Evolutionary conservation across 192 early-diverging fungal genomes (phyloP).

Genomic region (Entrophospora sp.): DNA sequence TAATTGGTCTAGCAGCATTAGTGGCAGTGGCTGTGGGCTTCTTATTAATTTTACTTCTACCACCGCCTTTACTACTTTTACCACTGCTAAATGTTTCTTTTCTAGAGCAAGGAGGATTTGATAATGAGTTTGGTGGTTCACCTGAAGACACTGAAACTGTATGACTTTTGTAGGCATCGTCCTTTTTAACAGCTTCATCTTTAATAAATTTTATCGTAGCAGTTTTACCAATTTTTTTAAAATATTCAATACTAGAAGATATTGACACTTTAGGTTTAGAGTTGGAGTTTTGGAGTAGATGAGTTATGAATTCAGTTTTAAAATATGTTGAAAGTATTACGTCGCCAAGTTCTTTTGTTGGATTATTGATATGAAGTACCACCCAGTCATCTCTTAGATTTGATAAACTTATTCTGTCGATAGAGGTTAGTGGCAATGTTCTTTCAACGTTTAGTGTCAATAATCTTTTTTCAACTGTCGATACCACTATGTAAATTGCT

Average conservation of each 20-base stretch:
- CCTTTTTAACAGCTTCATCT: constrained; percentile 44
- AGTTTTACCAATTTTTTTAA: constrained; percentile 64
- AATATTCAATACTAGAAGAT: constrained; percentile 49
- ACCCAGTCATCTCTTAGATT: constrained; percentile 67
- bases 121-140: constrained; percentile 48
- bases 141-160: constrained; percentile 54
- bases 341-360: constrained; percentile 49
- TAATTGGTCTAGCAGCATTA: constrained; percentile 5
- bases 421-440: constrained; percentile 40
- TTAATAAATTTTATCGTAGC: constrained; percentile 68
- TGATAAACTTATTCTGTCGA: constrained; percentile 57
- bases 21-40: constrained; percentile 19
- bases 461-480: constrained; percentile 45
- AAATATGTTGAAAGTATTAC: constrained; percentile 54
- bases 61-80: constrained; percentile 26
- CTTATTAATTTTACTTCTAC: constrained; percentile 8
- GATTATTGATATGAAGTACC: constrained; percentile 46
- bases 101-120: constrained; percentile 31
- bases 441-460: constrained; percentile 45
- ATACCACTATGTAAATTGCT: constrained; percentile 49
- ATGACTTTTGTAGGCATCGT: constrained; percentile 62
- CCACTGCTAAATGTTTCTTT: constrained; percentile 22
- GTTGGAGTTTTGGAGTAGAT: constrained; percentile 47
- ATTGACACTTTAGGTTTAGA: constrained; percentile 52
- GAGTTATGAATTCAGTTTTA: constrained; percentile 66